Percentiles rank a stretch among this genome's conserved stretches.
phyloP scores from a whole-genome alignment of 2,329 filamentous ascomycete genomes.

The Exutisphaerella laricina region DNA sequence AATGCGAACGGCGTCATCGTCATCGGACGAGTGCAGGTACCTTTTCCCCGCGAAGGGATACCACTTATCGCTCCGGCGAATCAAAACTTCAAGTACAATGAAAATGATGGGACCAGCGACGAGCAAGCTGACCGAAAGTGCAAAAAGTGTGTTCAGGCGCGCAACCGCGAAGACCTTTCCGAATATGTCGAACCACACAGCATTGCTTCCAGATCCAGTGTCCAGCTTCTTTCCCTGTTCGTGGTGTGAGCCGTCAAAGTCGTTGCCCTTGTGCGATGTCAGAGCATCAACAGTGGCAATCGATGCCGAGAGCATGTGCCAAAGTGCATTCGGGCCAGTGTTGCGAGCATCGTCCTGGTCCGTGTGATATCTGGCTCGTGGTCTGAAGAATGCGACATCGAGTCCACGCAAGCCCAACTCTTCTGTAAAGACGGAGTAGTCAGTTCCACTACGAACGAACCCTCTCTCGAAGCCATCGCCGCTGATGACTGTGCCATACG shows the following conservation, averaged over 20 bases:
- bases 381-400: constrained; percentile 86
- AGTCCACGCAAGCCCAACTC: constrained; percentile 77
- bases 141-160: constrained; percentile 75
- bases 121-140: constrained; percentile 76
- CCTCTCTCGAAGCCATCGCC: constrained; percentile 78
- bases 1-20: constrained; percentile 55
- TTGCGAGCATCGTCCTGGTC: constrained; percentile 79
- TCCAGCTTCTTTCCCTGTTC: constrained; percentile 56
- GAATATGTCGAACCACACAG: constrained; percentile 93
- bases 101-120: constrained; percentile 72
- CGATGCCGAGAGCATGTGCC: constrained; percentile 91
- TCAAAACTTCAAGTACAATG: constrained; percentile 60
- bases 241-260: constrained; percentile 58
- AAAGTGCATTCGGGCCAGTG: constrained; percentile 64
- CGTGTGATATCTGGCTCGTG: constrained; percentile 83
- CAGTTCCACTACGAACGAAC: constrained; percentile 77
- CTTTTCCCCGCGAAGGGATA: constrained; percentile 73
- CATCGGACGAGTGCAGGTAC: constrained; percentile 55
- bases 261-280: constrained; percentile 60
- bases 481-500: constrained; percentile 77
- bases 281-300: constrained; percentile 68
- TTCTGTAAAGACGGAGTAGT: constrained; percentile 77
- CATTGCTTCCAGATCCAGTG: constrained; percentile 55
- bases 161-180: constrained; percentile 75
- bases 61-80: constrained; percentile 71